phyloP scores from a whole-genome alignment of 192 early-diverging fungal genomes.

The Backusella luteola region DNA sequence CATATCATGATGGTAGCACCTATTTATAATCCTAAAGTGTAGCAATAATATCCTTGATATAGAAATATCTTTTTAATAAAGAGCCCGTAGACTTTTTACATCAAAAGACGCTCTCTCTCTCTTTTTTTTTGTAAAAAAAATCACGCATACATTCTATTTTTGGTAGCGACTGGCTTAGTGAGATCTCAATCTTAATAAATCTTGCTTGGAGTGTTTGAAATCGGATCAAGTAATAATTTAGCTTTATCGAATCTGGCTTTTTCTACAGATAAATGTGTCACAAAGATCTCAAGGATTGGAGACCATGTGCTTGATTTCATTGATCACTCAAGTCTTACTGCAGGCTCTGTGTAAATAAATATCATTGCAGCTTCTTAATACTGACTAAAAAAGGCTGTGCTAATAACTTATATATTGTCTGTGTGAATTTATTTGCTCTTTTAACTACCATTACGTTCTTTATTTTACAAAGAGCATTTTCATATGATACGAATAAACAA shows the following conservation, averaged over 20 bases:
- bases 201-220: background rate
- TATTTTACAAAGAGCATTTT: background rate
- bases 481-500: conserved; percentile 1
- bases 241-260: background rate
- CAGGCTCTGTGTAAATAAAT: background rate
- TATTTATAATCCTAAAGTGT: too few species aligned
- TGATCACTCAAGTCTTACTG: background rate
- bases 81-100: background rate
- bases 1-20: too few species aligned
- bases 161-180: background rate
- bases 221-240: background rate
- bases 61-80: background rate
- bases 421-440: background rate
- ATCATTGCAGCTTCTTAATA: background rate
- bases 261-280: background rate
- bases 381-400: background rate
- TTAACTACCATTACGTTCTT: too few species aligned
- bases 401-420: background rate
- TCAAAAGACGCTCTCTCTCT: too few species aligned
- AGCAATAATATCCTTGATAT: background rate
- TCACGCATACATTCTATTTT: background rate
- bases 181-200: background rate
- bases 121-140: background rate
- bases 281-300: background rate
- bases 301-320: background rate